These are phyloP conservation scores for Phialocephala sp. DNA, from an alignment of 2,329 filamentous ascomycete species.

Conservation along the genomic window DNA sequence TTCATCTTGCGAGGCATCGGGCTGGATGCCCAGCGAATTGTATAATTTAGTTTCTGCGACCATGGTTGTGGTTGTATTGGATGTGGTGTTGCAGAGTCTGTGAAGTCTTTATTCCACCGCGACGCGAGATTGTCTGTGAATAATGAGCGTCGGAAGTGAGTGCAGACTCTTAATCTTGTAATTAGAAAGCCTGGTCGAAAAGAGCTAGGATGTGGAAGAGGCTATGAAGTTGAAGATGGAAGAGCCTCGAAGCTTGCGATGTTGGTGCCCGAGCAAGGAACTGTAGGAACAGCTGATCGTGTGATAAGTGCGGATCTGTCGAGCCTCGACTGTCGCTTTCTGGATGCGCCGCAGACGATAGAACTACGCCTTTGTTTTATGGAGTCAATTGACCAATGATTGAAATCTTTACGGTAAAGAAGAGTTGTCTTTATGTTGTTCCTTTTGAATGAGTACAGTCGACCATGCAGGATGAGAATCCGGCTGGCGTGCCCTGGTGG, in stretches of 20 bases:
- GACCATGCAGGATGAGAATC: slow-evolving; percentile 14
- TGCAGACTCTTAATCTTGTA: slow-evolving; percentile 1
- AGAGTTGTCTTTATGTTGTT: slow-evolving; percentile 1
- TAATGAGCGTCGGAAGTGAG: slow-evolving; percentile 1
- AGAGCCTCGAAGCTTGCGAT: slow-evolving; percentile 25
- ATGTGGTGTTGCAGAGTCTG: neutral
- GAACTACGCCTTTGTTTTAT: slow-evolving; percentile 10
- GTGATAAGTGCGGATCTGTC: slow-evolving; percentile 21
- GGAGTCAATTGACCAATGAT: slow-evolving; percentile 33
- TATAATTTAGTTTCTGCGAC: slow-evolving; percentile 96
- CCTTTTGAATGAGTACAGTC: slow-evolving; percentile 10
- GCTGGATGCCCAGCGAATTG: slow-evolving; percentile 79
- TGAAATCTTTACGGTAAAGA: slow-evolving; percentile 4
- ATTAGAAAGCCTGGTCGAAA: neutral
- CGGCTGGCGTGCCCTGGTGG: slow-evolving; percentile 6
- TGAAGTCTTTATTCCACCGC: neutral
- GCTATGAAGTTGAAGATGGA: slow-evolving; percentile 18
- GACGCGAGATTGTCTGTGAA: neutral
- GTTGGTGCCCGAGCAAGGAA: slow-evolving; percentile 1
- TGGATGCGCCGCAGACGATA: too few species aligned
- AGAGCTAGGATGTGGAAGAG: neutral
- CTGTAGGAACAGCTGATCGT: slow-evolving; percentile 33
- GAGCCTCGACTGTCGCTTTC: neutral
- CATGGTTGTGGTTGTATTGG: slow-evolving; percentile 57
- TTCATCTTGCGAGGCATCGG: slow-evolving; percentile 85